These are phyloP conservation scores for Pseudogymnoascus sp. DNA, from an alignment of 2,329 filamentous ascomycete species.

Conservation along the genomic window DNA sequence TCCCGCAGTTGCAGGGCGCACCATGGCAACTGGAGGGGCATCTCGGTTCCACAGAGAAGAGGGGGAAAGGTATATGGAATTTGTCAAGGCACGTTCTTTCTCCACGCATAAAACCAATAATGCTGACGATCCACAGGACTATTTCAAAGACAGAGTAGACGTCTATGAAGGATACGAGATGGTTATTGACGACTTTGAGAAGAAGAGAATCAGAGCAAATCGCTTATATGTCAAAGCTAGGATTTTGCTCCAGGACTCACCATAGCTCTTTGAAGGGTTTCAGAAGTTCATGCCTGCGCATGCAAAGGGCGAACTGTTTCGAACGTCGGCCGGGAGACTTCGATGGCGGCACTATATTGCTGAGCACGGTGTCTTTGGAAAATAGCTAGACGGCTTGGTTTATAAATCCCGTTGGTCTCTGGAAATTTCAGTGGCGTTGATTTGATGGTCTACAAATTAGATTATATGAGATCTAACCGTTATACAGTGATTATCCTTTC, in stretches of 20 bases:
- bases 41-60: slow-evolving; percentile 1
- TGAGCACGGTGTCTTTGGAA: neutral
- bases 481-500: neutral
- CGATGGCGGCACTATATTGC: neutral
- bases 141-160: neutral
- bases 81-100: neutral
- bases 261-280: neutral
- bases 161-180: neutral
- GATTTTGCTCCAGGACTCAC: neutral
- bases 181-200: neutral
- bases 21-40: neutral
- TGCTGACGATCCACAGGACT: neutral
- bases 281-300: neutral
- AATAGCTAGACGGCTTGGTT: neutral
- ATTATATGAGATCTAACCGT: neutral
- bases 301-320: neutral
- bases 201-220: neutral
- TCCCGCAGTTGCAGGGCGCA: neutral
- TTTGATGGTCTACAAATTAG: neutral
- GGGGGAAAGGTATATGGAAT: neutral
- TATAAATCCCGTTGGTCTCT: neutral
- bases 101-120: neutral
- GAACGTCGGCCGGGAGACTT: neutral
- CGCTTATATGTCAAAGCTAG: neutral
- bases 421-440: neutral